These are phyloP conservation scores for Talaromyces sp. DNA, from an alignment of 2,329 filamentous ascomycete genomes.

Conservation along the genomic window DNA sequence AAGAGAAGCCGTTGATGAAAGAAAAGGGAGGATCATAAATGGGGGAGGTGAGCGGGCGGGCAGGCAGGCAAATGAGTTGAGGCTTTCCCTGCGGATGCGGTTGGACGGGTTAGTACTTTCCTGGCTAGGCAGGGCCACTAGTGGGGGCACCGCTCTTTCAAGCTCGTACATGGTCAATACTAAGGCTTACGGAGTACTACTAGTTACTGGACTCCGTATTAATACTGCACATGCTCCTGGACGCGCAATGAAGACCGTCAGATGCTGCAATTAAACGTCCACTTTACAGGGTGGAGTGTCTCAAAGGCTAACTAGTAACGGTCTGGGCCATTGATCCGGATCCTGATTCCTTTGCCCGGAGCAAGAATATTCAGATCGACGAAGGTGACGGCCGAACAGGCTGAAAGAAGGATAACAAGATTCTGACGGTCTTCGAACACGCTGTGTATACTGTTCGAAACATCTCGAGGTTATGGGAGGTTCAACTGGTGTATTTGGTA, in stretches of 20 bases:
- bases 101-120: slow-evolving; percentile 1
- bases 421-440: neutral
- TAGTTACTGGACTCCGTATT: no score
- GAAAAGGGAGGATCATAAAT: slow-evolving; percentile 3
- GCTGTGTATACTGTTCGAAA: neutral
- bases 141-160: neutral
- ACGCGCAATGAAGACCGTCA: neutral
- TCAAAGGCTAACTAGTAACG: neutral
- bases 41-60: neutral
- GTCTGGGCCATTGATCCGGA: neutral
- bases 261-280: neutral
- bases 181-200: neutral
- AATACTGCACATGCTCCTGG: neutral
- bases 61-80: slow-evolving; percentile 2
- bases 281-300: neutral
- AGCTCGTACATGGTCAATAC: neutral
- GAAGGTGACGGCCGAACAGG: neutral
- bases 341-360: neutral
- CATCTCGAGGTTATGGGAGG: neutral
- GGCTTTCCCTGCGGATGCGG: neutral
- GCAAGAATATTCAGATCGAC: neutral
- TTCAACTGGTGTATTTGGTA: neutral
- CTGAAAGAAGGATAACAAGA: neutral
- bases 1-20: neutral
- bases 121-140: slow-evolving; percentile 1